phyloP scores from a whole-genome alignment of 2,329 filamentous ascomycete genomes.

The Xylariomycetidae sp. region DNA sequence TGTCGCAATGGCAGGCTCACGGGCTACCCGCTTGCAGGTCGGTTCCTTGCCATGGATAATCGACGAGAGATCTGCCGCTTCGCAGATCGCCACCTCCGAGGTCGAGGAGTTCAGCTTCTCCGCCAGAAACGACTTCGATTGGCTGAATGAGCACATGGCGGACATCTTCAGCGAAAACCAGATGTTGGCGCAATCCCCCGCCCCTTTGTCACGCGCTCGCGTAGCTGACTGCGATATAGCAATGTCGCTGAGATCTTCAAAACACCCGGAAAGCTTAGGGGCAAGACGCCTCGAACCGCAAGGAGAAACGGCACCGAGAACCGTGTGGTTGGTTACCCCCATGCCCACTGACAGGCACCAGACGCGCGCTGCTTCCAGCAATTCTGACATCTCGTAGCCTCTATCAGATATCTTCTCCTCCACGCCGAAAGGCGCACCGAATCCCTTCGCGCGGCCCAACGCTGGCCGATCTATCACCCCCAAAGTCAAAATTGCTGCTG shows the following conservation, averaged over 20 bases:
- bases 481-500: conserved; percentile 54
- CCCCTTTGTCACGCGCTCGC: not conserved
- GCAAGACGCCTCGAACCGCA: conserved; percentile 69
- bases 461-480: conserved; percentile 46
- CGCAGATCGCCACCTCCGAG: conserved; percentile 71
- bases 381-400: conserved; percentile 39
- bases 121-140: conserved; percentile 89
- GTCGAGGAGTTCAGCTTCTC: conserved; percentile 91
- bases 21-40: conserved; percentile 55
- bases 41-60: conserved; percentile 81
- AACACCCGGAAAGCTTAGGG: conserved; percentile 76
- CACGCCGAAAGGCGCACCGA: conserved; percentile 47
- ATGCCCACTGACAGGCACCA: too few species aligned
- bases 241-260: conserved; percentile 96
- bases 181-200: conserved; percentile 59
- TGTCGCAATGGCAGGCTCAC: conserved; percentile 27
- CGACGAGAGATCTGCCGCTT: conserved; percentile 73
- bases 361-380: too few species aligned
- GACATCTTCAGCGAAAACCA: conserved; percentile 85
- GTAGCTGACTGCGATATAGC: conserved; percentile 42
- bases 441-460: conserved; percentile 45
- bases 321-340: conserved; percentile 62
- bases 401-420: conserved; percentile 54
- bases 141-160: conserved; percentile 97
- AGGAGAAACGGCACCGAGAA: conserved; percentile 56